A percentile compares a stretch with the other conserved stretches of the same genome.
Conservation (phyloP, 495 filamentous ascomycete species). For the Penicillium antarcticum region DNA sequence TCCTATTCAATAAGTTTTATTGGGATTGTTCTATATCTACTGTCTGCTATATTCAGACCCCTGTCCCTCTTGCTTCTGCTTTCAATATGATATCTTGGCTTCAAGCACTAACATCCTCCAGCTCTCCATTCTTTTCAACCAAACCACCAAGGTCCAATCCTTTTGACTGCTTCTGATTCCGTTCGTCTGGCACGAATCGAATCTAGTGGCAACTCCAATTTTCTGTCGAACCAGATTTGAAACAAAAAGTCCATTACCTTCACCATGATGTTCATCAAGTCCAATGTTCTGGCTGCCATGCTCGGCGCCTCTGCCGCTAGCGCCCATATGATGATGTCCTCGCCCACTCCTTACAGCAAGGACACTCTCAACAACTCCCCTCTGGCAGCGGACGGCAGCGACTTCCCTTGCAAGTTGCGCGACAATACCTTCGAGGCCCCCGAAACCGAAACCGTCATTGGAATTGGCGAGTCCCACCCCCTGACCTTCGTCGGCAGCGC, state of each 20-base stretch:
- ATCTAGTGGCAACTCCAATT: constrained; percentile 8
- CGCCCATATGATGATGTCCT: constrained; percentile 69
- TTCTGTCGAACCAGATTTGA: constrained; percentile 23
- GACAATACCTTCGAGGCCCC: constrained; percentile 19
- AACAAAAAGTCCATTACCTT: constrained; percentile 11
- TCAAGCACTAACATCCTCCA: constrained; percentile 6
- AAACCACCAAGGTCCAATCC: constrained; percentile 23
- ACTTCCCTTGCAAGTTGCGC: constrained; percentile 77
- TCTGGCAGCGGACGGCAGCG: constrained; percentile 51
- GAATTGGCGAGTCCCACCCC: constrained; percentile 23
- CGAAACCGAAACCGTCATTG: constrained; percentile 27
- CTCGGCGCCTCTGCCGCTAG: constrained; percentile 48
- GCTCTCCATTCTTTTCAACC: constrained; percentile 7
- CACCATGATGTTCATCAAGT: constrained; percentile 41
- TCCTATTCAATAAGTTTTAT: too few species aligned
- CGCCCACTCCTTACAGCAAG: constrained; percentile 62
- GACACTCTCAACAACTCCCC: constrained; percentile 57
- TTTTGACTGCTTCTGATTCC: constrained; percentile 19
- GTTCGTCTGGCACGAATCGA: constrained; percentile 45
- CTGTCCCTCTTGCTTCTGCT: not conserved
- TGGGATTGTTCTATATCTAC: not conserved
- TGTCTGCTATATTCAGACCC: not conserved
- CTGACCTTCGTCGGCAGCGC: constrained; percentile 48
- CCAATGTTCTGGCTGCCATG: constrained; percentile 32
- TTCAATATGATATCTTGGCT: not conserved